Evolutionary conservation across 2,329 filamentous ascomycete species (phyloP).

Genomic region (Aspergillus aculeatinus): DNA sequence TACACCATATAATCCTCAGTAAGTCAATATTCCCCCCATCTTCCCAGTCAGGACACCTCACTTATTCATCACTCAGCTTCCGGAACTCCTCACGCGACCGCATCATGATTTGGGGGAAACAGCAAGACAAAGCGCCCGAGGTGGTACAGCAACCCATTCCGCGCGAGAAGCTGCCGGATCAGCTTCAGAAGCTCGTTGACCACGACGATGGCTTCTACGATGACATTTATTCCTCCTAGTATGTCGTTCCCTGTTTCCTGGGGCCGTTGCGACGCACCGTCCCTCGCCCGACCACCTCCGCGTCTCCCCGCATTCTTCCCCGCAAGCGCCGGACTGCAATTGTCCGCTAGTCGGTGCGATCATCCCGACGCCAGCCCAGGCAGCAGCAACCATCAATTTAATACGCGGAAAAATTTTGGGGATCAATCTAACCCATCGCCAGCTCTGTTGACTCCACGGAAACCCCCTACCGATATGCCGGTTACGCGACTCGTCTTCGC

Average conservation of each 20-base stretch:
- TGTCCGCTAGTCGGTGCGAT: not conserved
- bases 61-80: not conserved
- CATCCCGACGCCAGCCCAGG: not conserved
- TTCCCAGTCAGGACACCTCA: not conserved
- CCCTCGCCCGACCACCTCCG: not conserved
- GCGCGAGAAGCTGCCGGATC: constrained; percentile 53
- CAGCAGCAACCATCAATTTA: not conserved
- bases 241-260: constrained; percentile 40
- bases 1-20: not conserved
- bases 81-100: not conserved
- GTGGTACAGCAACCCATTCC: constrained; percentile 42
- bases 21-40: not conserved
- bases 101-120: constrained; percentile 34
- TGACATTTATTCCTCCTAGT: constrained; percentile 76
- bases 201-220: constrained; percentile 73
- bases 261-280: not conserved
- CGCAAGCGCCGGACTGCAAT: not conserved
- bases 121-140: constrained; percentile 25
- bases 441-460: constrained; percentile 79
- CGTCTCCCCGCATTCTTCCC: constrained; percentile 1
- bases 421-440: constrained; percentile 12
- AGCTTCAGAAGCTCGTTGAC: constrained; percentile 57
- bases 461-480: constrained; percentile 82
- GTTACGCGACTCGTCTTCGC: constrained; percentile 79
- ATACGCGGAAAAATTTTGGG: constrained; percentile 4